Evolutionary conservation across 2,329 filamentous ascomycete species (phyloP).

Genomic region (Exophiala sp.): DNA sequence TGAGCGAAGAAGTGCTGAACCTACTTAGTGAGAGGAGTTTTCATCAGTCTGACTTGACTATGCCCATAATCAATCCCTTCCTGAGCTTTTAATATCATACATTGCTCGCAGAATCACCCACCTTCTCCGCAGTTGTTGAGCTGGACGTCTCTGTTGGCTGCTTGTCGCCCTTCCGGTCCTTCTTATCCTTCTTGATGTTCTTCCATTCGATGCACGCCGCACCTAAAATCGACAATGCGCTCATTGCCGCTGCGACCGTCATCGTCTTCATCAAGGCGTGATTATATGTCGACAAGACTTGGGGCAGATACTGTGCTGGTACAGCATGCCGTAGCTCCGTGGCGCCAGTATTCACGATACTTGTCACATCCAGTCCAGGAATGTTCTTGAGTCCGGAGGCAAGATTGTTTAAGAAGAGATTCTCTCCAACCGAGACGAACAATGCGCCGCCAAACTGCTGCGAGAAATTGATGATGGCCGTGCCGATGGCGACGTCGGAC

Average conservation of each 20-base stretch:
- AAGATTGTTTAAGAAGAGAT: slow-evolving; percentile 25
- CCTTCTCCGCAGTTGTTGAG: too few species aligned
- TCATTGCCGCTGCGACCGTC: slow-evolving; percentile 56
- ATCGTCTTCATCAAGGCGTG: slow-evolving; percentile 56
- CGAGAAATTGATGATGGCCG: slow-evolving; percentile 28
- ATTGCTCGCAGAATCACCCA: too few species aligned
- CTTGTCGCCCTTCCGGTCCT: not conserved
- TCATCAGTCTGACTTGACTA: too few species aligned
- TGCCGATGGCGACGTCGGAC: slow-evolving; percentile 30
- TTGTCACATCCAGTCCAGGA: slow-evolving; percentile 40
- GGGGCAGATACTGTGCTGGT: slow-evolving; percentile 45
- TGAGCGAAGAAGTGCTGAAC: too few species aligned
- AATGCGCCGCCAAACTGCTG: slow-evolving; percentile 29
- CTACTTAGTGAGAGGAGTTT: too few species aligned
- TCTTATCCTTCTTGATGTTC: slow-evolving; percentile 54
- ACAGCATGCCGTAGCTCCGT: slow-evolving; percentile 59
- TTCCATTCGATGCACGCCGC: slow-evolving; percentile 60
- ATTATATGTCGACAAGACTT: slow-evolving; percentile 63
- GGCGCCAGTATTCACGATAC: slow-evolving; percentile 49
- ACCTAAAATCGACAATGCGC: slow-evolving; percentile 53
- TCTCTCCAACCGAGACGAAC: slow-evolving; percentile 27
- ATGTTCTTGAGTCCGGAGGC: slow-evolving; percentile 16
- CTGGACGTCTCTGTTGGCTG: too few species aligned
- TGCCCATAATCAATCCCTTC: too few species aligned
- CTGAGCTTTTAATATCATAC: too few species aligned